Base-by-base conservation (phyloP, 768 basidiomycete species). In the Tylopilus sp. region DNA sequence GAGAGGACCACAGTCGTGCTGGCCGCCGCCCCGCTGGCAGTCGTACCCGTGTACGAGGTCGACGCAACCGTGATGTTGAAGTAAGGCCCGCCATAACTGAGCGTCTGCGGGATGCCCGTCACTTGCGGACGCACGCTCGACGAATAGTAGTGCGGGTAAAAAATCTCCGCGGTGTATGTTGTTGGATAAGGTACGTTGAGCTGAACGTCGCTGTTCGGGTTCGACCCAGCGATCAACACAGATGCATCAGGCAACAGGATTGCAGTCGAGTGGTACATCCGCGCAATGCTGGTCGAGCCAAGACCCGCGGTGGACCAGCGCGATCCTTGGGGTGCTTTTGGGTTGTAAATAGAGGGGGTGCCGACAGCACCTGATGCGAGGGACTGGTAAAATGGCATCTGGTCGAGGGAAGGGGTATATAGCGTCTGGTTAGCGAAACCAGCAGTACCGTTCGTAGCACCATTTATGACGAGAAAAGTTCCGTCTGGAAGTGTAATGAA, bases 191-290 rank as follows among this genome's bases (percentile, higher is more conserved):
- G 35, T 10, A 79, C 77, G n/a, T 72, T 68, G 30, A 72, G 53
- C 60, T 86, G 85, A 53, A 87, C 85, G 60, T 98, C 94, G 30
- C 88, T 75, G 63, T 95, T 95, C 1, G 95, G 94, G 72, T 98
- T 98, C 28, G 91, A 92, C 7, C 95, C 95, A 26, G 91, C 91
- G 57, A 95, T 79, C 44, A 97, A 68, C 33, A 98, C 85, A 3
- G 88, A 89, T 1, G 81, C 90, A 53, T 89, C 93, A 9, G 92
- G 86, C 15, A 98, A 81, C 22, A 98, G 79, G n/a, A 95, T 79
- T 9, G 92, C 94, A 0, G 82, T 80, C 0, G 93, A 95, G 71
- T 98, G 95, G 70, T 98, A 98, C 62, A 98, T 69, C 48, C 94
- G 78, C 40, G 93, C 76, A 52, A 94, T 85, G 13, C 57, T 75